A percentile compares a stretch with the other conserved stretches of the same genome.
These are phyloP conservation scores for Biscutella laevigata DNA, from an alignment of 441 rosid species.

Conservation along the genomic window DNA sequence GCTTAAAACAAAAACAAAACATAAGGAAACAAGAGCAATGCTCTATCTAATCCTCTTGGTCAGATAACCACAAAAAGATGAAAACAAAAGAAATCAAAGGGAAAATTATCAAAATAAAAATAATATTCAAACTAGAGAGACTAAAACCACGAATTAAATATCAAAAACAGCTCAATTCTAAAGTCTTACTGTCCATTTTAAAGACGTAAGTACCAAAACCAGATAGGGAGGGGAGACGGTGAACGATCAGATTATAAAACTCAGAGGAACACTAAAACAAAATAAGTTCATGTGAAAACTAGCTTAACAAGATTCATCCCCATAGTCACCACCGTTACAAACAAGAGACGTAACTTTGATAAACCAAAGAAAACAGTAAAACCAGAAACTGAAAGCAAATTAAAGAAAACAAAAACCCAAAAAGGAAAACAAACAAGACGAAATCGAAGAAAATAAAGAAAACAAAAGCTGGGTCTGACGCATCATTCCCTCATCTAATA, in stretches of 20 bases:
- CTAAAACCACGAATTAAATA: constrained; percentile 3
- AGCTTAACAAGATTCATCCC: too few species aligned
- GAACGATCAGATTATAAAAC: constrained; percentile 3
- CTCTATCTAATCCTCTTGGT: not conserved
- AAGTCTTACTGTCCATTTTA: not conserved
- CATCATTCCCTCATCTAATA: not conserved
- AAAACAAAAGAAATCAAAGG: constrained; percentile 14
- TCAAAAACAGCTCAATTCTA: not conserved
- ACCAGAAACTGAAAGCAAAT: not conserved
- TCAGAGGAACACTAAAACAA: constrained; percentile 5
- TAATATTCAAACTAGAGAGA: not conserved
- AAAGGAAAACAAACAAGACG: not conserved
- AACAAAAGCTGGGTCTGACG: constrained; percentile 6
- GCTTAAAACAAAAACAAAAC: not conserved
- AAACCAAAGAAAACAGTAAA: constrained; percentile 10
- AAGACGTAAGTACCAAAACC: not conserved
- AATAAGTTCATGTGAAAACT: too few species aligned
- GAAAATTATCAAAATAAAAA: not conserved
- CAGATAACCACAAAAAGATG: not conserved
- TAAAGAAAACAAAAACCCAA: constrained; percentile 7
- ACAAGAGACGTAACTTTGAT: not conserved
- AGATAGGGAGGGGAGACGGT: not conserved
- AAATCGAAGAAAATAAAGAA: not conserved
- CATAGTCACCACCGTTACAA: not conserved
- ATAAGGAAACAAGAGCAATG: not conserved